Percentiles rank a stretch among this genome's conserved stretches.
These are phyloP conservation scores for Lathyrus oleraceus DNA, from an alignment of 306 rosid species.

Conservation along the genomic window DNA sequence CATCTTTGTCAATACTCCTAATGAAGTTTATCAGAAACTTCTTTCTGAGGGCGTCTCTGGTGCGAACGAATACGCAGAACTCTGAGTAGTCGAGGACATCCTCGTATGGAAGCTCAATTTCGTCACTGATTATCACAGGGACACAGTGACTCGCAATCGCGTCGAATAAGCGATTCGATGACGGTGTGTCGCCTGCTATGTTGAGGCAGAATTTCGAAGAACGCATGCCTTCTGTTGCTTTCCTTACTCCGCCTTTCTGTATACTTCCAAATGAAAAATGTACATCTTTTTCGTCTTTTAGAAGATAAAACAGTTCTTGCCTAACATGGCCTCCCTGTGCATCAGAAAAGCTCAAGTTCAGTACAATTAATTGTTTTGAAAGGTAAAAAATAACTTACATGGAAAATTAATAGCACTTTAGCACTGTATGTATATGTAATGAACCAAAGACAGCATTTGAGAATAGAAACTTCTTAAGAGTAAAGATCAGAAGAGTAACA, in stretches of 20 bases:
- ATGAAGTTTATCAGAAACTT: constrained; percentile 55
- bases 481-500: too few species aligned
- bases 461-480: too few species aligned
- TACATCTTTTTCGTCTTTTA: constrained; percentile 71
- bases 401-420: too few species aligned
- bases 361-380: background rate
- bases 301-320: constrained; percentile 65
- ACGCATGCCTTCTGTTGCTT: constrained; percentile 65
- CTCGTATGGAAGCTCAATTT: constrained; percentile 79
- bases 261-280: constrained; percentile 78
- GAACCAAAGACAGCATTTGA: background rate
- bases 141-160: constrained; percentile 82
- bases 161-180: constrained; percentile 81
- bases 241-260: constrained; percentile 57
- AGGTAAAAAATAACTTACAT: background rate
- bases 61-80: constrained; percentile 71
- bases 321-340: constrained; percentile 72
- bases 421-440: background rate
- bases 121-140: constrained; percentile 77
- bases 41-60: constrained; percentile 65
- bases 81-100: constrained; percentile 76
- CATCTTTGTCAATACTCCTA: constrained; percentile 53
- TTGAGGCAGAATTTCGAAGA: constrained; percentile 85
- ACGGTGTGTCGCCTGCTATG: constrained; percentile 87
- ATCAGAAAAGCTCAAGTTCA: constrained; percentile 3